A percentile compares a stretch with the other conserved stretches of the same genome.
Evolutionary conservation across 768 basidiomycete species (phyloP).

Genomic region (Kwoniella mangroviensis): DNA sequence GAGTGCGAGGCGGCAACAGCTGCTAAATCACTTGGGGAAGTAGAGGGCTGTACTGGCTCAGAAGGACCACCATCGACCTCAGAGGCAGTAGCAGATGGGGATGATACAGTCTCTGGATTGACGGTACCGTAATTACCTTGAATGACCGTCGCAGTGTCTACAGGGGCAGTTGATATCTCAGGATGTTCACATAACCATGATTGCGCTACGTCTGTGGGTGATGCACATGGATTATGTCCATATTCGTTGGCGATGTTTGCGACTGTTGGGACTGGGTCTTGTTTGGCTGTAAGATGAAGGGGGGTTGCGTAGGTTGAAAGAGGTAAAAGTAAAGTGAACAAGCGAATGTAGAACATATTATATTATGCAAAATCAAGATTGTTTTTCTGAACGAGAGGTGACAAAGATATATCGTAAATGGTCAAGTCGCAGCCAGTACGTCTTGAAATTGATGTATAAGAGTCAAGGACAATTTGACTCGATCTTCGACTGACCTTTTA

Average conservation of each 20-base stretch:
- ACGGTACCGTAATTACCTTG: conserved; percentile 2
- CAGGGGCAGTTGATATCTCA: neutral
- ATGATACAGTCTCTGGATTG: neutral
- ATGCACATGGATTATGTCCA: neutral
- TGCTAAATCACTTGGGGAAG: neutral
- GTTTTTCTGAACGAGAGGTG: neutral
- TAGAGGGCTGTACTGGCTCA: neutral
- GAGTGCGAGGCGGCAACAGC: neutral
- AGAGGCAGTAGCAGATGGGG: neutral
- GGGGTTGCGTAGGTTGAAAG: neutral
- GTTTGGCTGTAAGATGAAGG: neutral
- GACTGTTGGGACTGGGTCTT: neutral
- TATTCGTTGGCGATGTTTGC: neutral
- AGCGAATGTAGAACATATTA: neutral
- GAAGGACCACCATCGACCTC: neutral
- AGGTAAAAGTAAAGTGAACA: neutral
- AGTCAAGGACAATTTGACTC: neutral
- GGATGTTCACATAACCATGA: conserved; percentile 9
- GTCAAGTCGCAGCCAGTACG: neutral
- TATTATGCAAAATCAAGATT: neutral
- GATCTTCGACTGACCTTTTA: too few species aligned
- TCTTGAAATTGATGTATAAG: neutral
- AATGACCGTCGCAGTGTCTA: neutral
- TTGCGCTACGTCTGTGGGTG: neutral
- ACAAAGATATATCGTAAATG: neutral